Conservation (phyloP, 2,329 filamentous ascomycete species). For the Exophiala sp. region DNA sequence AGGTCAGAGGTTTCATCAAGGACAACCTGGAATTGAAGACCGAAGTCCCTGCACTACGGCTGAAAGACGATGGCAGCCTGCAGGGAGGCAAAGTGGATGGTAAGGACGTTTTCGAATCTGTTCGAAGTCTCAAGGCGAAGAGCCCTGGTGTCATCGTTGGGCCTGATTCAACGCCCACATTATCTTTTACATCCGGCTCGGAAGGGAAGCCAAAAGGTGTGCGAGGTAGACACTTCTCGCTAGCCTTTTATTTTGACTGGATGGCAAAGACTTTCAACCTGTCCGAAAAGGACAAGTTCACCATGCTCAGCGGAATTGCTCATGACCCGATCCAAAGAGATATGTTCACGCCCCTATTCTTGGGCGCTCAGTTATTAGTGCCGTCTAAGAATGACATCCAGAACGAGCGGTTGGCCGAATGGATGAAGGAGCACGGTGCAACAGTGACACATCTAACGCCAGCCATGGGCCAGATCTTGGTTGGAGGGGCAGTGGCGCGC, state of each 20-base stretch:
- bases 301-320: constrained; percentile 78
- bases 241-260: constrained; percentile 86
- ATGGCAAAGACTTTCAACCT: constrained; percentile 80
- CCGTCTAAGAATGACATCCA: constrained; percentile 78
- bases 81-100: constrained; percentile 62
- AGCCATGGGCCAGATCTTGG: constrained; percentile 90
- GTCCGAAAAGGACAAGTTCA: constrained; percentile 66
- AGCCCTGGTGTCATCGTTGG: constrained; percentile 71
- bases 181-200: constrained; percentile 65
- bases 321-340: constrained; percentile 56
- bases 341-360: constrained; percentile 84
- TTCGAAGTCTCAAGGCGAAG: constrained; percentile 48
- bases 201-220: constrained; percentile 85
- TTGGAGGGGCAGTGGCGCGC: constrained; percentile 71
- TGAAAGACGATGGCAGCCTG: constrained; percentile 65
- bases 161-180: constrained; percentile 73
- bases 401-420: constrained; percentile 79
- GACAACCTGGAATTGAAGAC: constrained; percentile 67
- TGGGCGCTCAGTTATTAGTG: constrained; percentile 72
- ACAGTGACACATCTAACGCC: constrained; percentile 87
- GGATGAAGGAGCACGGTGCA: constrained; percentile 69
- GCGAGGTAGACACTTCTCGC: constrained; percentile 74
- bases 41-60: constrained; percentile 64
- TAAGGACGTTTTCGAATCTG: constrained; percentile 59
- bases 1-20: constrained; percentile 62